Conservation (phyloP, 805 yeast species). For the Brettanomyces nanus region DNA sequence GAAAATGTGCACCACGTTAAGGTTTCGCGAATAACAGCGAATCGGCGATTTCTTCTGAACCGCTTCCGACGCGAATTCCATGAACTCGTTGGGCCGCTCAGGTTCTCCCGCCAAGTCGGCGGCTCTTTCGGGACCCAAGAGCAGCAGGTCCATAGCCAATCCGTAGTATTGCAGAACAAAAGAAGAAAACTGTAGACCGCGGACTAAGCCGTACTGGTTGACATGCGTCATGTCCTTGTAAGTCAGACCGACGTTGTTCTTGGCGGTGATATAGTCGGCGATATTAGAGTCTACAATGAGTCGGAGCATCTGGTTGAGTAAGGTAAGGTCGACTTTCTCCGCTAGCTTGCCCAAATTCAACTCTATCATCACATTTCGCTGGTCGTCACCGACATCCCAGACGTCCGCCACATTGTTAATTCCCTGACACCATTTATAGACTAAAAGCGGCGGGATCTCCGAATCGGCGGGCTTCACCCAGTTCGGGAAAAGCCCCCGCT, state of each 20-base stretch:
- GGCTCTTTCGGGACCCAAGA: constrained; percentile 84
- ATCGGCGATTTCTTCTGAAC: constrained; percentile 69
- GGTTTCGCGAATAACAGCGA: constrained; percentile 69
- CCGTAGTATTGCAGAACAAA: constrained; percentile 91
- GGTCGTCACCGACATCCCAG: constrained; percentile 74
- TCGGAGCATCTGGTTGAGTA: constrained; percentile 72
- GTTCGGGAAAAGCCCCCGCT: constrained; percentile 79
- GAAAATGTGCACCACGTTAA: constrained; percentile 74
- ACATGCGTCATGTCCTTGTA: constrained; percentile 95
- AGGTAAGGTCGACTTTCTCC: constrained; percentile 83
- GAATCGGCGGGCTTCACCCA: constrained; percentile 96
- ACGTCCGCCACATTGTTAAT: constrained; percentile 68
- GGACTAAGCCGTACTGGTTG: constrained; percentile 77
- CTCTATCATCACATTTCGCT: constrained; percentile 78
- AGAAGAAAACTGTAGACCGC: constrained; percentile 87
- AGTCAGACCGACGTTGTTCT: constrained; percentile 71
- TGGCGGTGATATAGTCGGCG: constrained; percentile 91
- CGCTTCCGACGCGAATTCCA: constrained; percentile 54
- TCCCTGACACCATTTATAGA: constrained; percentile 92
- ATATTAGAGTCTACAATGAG: constrained; percentile 80
- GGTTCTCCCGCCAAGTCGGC: constrained; percentile 77
- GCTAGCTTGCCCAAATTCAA: constrained; percentile 61
- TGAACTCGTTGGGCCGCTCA: constrained; percentile 62
- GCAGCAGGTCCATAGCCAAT: constrained; percentile 66
- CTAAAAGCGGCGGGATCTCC: constrained; percentile 87